phyloP scores from a whole-genome alignment of 1,284 basidiomycete species.

The Chalciporus sp. region DNA sequence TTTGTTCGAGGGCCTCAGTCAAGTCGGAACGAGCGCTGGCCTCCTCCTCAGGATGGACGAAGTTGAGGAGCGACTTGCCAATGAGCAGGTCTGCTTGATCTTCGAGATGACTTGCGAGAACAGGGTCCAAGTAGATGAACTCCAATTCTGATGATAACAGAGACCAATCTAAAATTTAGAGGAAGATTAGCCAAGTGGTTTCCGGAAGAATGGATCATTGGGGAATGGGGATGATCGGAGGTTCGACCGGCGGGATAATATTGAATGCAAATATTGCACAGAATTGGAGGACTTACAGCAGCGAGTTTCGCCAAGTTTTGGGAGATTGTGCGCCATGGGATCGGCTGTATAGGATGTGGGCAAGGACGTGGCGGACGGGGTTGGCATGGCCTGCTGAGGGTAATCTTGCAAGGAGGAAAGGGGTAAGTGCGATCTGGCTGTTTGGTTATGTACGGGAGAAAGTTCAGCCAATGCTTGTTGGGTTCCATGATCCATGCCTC shows the following conservation, averaged over 20 bases:
- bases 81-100: slow-evolving; percentile 70
- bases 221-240: slow-evolving; percentile 35
- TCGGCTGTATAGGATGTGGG: slow-evolving; percentile 20
- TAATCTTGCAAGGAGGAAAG: slow-evolving; percentile 39
- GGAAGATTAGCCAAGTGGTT: slow-evolving; percentile 17
- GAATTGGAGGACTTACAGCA: slow-evolving; percentile 59
- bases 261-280: slow-evolving; percentile 5
- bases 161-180: slow-evolving; percentile 59
- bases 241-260: slow-evolving; percentile 23
- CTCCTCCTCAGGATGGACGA: slow-evolving; percentile 90
- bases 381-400: slow-evolving; percentile 32
- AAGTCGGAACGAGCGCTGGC: slow-evolving; percentile 79
- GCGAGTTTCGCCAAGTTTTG: slow-evolving; percentile 68
- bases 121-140: slow-evolving; percentile 90
- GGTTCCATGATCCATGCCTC: slow-evolving; percentile 38
- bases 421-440: slow-evolving; percentile 38
- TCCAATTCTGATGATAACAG: slow-evolving; percentile 72
- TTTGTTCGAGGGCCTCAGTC: slow-evolving; percentile 73
- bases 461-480: slow-evolving; percentile 30
- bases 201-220: slow-evolving; percentile 13
- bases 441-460: slow-evolving; percentile 36
- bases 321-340: slow-evolving; percentile 34
- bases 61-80: slow-evolving; percentile 78
- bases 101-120: slow-evolving; percentile 76
- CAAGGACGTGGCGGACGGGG: slow-evolving; percentile 22